Base-by-base conservation (phyloP, 1,284 basidiomycete species). In the Grifola frondosa region DNA sequence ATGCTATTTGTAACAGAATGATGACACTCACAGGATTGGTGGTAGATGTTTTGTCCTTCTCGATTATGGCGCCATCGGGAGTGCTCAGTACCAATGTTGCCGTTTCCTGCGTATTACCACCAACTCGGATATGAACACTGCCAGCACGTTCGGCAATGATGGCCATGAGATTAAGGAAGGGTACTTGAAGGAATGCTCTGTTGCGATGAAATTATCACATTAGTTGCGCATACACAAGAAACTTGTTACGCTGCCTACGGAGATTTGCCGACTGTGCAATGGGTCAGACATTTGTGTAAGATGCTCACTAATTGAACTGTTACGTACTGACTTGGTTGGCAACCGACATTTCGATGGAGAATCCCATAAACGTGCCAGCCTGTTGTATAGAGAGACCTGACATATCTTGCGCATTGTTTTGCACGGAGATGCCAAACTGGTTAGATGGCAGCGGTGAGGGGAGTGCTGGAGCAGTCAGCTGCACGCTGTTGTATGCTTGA, bases 21-120 rank as follows among this genome's bases (percentile, higher is more conserved):
- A 11, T 28, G n/a, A 8, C 17, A 61, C 72, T 42, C 48, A 77
- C 76, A 5, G 74, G 69, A 50, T 71, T 72, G 15, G 58, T 59
- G 1, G 64, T 52, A 25, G 65, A 62, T 9, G 54, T 53, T 7
- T 65, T 56, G 46, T 75, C 70, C 55, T 82, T 82, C 30, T 71
- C 69, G 21, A 83, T 67, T 28, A 75, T 71, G 17, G 64, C 65
- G 3, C 75, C 72, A 41, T 71, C 65, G 0, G 64, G 49, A 8
- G 78, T 64, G 9, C 68, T 67, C 25, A 70, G 65, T 0, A 78
- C 72, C 30, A 80, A 59, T 3, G 67, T 67, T n/a, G 79, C 78
- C n/a, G 67, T 72, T 46, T 87, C 83, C 57, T 88, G 83, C 4
- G 81, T 82, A 61, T 88, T 88, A 26, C 86, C 87, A 16, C 86